A percentile compares a stretch with the other conserved stretches of the same genome.
These are phyloP conservation scores for Phytophthora citrophthora DNA, from an alignment of 352 stramenopile genomes.

Conservation along the genomic window DNA sequence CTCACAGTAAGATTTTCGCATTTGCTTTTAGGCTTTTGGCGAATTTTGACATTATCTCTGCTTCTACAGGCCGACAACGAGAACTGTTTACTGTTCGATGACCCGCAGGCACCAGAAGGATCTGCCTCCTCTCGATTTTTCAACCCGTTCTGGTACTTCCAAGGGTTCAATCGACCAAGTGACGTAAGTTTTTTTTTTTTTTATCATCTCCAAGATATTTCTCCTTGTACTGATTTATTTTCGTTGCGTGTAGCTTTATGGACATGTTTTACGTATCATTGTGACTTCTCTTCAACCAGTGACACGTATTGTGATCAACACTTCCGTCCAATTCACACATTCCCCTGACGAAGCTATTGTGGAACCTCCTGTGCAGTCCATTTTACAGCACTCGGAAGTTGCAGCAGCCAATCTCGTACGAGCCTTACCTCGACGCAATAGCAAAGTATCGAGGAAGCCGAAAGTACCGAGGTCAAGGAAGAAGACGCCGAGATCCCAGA, in stretches of 20 bases:
- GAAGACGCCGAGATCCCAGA: constrained; percentile 3
- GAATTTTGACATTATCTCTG: neutral
- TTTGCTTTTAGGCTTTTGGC: no score
- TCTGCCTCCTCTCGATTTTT: constrained; percentile 33
- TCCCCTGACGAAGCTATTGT: constrained; percentile 22
- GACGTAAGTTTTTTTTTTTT: constrained; percentile 48
- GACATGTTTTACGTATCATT: constrained; percentile 53
- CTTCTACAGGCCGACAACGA: constrained; percentile 42
- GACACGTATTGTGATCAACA: constrained; percentile 60
- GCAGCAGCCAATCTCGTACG: neutral
- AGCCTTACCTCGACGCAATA: constrained; percentile 5
- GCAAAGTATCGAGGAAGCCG: neutral
- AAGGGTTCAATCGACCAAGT: constrained; percentile 42
- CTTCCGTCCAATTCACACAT: constrained; percentile 53
- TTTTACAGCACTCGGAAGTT: constrained; percentile 5
- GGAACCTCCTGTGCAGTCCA: constrained; percentile 11
- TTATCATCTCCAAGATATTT: neutral
- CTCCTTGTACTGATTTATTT: no score
- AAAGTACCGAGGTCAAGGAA: constrained; percentile 4
- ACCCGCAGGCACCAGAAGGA: neutral
- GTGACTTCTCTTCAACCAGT: constrained; percentile 50
- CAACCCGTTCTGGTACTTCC: constrained; percentile 51
- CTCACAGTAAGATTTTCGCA: constrained; percentile 31
- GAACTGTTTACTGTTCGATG: constrained; percentile 54
- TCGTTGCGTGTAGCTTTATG: constrained; percentile 45